These are phyloP conservation scores for Pseudomassariella vexata DNA, from an alignment of 2,329 filamentous ascomycete species.

Conservation along the genomic window DNA sequence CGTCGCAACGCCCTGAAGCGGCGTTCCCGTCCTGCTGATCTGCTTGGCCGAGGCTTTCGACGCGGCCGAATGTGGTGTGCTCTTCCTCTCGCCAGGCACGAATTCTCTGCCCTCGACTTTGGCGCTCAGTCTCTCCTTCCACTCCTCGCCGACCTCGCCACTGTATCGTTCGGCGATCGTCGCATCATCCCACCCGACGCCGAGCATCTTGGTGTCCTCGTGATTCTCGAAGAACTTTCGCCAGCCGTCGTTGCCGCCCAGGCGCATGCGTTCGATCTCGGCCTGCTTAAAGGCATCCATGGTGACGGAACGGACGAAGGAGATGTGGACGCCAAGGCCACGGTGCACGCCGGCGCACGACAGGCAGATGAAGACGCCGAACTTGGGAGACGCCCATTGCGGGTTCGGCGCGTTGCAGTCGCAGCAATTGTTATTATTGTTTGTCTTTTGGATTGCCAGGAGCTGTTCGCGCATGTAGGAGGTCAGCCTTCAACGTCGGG, in stretches of 20 bases:
- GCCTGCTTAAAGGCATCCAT: conserved; percentile 97
- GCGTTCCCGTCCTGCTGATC: conserved; percentile 31
- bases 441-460: conserved; percentile 82
- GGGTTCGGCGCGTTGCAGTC: conserved; percentile 94
- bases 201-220: conserved; percentile 58
- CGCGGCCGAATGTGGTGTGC: conserved; percentile 27
- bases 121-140: conserved; percentile 81
- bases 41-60: conserved; percentile 26
- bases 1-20: conserved; percentile 26
- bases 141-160: conserved; percentile 87
- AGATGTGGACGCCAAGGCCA: conserved; percentile 94
- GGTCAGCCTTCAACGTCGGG: no score
- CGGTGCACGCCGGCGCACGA: conserved; percentile 93
- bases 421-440: conserved; percentile 85
- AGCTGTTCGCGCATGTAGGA: conserved; percentile 51
- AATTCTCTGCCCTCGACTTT: conserved; percentile 88
- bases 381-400: conserved; percentile 97
- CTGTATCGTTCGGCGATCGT: conserved; percentile 89
- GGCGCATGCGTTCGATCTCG: conserved; percentile 90
- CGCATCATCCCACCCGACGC: conserved; percentile 74
- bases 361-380: conserved; percentile 97
- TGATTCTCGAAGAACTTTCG: conserved; percentile 78
- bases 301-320: conserved; percentile 93
- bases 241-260: conserved; percentile 86
- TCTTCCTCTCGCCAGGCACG: conserved; percentile 63